phyloP scores from a whole-genome alignment of 768 basidiomycete species.

The Boletus rufocinnamomeus region DNA sequence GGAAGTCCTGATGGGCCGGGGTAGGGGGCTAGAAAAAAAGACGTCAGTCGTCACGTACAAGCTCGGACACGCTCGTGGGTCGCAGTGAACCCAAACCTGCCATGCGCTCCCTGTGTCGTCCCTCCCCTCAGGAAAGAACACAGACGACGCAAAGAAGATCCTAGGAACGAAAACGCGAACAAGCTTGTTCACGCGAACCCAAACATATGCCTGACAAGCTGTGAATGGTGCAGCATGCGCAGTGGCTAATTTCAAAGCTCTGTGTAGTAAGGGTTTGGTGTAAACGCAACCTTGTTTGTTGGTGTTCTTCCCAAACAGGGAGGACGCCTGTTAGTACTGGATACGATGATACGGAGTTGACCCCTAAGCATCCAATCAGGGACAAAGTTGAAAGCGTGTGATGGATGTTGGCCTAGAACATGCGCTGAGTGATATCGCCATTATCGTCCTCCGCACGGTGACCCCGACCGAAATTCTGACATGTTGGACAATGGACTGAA shows the following conservation, averaged over 20 bases:
- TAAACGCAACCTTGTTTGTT: slow-evolving; percentile 4
- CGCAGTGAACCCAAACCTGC: neutral
- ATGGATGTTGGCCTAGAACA: neutral
- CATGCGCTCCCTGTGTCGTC: neutral
- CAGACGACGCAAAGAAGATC: neutral
- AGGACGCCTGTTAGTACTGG: neutral
- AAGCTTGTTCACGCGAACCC: neutral
- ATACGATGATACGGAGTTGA: neutral
- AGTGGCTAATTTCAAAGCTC: neutral
- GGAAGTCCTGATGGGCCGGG: neutral
- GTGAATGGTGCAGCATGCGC: neutral
- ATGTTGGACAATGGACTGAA: too few relatives aligned
- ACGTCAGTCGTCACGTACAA: neutral
- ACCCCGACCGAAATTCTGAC: neutral
- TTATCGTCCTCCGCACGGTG: neutral
- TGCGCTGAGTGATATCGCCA: neutral
- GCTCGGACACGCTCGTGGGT: neutral
- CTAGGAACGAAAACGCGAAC: neutral
- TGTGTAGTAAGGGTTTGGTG: slow-evolving; percentile 1
- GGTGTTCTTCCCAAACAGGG: neutral
- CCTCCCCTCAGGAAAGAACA: neutral
- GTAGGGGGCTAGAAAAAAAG: neutral
- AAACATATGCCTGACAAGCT: neutral
- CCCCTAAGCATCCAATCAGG: neutral
- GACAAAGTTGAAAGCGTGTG: neutral